Evolutionary conservation across 257 asterid species (phyloP).

Genomic region (Solanum lycopersicoides): DNA sequence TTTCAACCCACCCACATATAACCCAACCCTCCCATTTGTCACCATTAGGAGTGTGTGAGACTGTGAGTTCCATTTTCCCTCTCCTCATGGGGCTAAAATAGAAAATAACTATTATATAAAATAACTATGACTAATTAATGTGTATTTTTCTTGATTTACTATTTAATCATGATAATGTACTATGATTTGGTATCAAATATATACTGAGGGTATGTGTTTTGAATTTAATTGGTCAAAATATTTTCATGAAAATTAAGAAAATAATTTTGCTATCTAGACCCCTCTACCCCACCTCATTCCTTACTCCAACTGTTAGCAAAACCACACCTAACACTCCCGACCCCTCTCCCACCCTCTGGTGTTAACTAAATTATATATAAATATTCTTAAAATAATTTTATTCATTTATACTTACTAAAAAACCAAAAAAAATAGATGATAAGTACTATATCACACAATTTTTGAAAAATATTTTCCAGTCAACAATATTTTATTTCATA

Average conservation of each 20-base stretch:
- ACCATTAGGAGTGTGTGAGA: no score
- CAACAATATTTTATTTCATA: neutral
- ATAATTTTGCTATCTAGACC: no score
- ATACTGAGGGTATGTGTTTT: neutral
- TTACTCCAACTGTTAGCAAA: neutral
- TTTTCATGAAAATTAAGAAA: no score
- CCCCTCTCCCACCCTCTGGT: neutral
- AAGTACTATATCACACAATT: neutral
- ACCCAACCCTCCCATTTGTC: no score
- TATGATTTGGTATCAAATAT: neutral
- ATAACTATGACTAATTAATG: neutral
- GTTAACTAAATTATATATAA: neutral
- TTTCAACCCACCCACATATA: no score
- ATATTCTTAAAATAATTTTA: neutral
- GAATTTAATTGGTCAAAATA: neutral
- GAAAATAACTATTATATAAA: no score
- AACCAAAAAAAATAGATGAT: neutral
- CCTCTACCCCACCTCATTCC: neutral
- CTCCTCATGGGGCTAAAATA: neutral
- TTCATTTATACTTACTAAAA: neutral
- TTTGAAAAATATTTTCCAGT: neutral
- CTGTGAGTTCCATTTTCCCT: neutral
- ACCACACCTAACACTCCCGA: neutral
- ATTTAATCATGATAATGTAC: no score
- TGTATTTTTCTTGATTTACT: neutral